Conservation (phyloP, 73 alveolate genomes). For the Tetrahymena malaccensis region DNA sequence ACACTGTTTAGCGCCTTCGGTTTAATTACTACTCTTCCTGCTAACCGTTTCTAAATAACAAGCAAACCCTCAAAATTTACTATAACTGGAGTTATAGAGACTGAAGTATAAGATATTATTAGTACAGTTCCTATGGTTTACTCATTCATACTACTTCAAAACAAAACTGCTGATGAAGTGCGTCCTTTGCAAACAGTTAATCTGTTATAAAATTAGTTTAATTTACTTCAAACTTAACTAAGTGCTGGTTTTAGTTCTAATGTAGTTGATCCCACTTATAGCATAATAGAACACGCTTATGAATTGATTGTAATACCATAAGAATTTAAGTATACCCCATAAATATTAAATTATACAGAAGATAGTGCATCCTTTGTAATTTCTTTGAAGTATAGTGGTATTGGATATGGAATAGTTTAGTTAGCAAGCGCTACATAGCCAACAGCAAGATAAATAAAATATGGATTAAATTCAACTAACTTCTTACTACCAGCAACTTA, state of each 20-base stretch:
- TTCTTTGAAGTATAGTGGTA: constrained; percentile 17
- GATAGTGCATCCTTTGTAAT: constrained; percentile 5
- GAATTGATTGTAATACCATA: constrained; percentile 9
- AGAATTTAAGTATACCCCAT: constrained; percentile 20
- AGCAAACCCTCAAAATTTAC: constrained; percentile 1
- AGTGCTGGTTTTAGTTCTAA: background rate
- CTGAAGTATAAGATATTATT: constrained; percentile 2
- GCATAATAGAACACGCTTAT: constrained; percentile 2
- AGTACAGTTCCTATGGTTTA: background rate
- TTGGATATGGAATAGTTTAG: background rate
- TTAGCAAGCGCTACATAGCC: constrained; percentile 4
- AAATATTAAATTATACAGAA: background rate
- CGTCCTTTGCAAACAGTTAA: constrained; percentile 12
- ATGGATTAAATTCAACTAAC: constrained; percentile 23
- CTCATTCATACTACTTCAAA: background rate
- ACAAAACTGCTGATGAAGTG: constrained; percentile 18
- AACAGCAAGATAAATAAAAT: constrained; percentile 5
- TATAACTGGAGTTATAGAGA: constrained; percentile 6
- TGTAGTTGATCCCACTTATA: constrained; percentile 1
- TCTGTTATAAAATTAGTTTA: background rate
- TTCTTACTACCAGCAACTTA: background rate
- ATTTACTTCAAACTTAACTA: constrained; percentile 1
- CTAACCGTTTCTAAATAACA: background rate
- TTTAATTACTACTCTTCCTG: constrained; percentile 17
- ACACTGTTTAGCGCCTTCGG: constrained; percentile 27